Percentiles rank a stretch among this genome's conserved stretches.
Conservation (phyloP, 176 grass and related monocot species). For the Chrysopogon serrulatus region DNA sequence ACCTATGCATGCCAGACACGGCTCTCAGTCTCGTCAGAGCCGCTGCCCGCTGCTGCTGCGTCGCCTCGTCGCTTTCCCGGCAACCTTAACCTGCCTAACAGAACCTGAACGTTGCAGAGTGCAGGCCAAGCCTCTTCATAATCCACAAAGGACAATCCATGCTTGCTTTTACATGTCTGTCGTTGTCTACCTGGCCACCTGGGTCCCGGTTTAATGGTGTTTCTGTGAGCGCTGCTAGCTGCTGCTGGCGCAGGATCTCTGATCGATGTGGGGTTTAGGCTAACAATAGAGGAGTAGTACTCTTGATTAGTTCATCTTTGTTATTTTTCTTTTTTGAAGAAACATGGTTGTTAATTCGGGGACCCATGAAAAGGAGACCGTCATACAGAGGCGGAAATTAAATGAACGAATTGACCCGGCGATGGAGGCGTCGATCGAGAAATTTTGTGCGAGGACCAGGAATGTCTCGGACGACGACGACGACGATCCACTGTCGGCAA, state of each 20-base stretch:
- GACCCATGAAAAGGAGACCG: not conserved
- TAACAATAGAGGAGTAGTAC: not conserved
- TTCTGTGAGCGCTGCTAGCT: not conserved
- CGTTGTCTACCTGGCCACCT: not conserved
- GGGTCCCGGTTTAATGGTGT: not conserved
- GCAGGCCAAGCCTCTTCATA: not conserved
- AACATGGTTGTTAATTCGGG: too few relatives aligned
- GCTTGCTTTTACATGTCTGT: not conserved
- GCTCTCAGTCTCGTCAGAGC: too few relatives aligned
- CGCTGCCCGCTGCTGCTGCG: not conserved
- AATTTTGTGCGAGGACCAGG: not conserved
- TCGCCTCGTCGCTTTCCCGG: conserved; percentile 33
- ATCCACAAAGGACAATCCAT: conserved; percentile 3
- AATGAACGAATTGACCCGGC: not conserved
- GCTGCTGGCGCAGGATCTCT: not conserved
- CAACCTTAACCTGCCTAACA: not conserved
- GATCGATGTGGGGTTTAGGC: not conserved
- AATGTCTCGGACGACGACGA: not conserved
- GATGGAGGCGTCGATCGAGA: not conserved
- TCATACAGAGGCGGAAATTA: not conserved
- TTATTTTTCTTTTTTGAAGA: too few relatives aligned
- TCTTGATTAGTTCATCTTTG: too few relatives aligned
- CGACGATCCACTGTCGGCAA: too few relatives aligned
- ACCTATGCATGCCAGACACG: too few relatives aligned
- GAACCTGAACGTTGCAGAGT: conserved; percentile 22